Evolutionary conservation across 2,329 filamentous ascomycete genomes (phyloP).

Genomic region (Apiospora marii): DNA sequence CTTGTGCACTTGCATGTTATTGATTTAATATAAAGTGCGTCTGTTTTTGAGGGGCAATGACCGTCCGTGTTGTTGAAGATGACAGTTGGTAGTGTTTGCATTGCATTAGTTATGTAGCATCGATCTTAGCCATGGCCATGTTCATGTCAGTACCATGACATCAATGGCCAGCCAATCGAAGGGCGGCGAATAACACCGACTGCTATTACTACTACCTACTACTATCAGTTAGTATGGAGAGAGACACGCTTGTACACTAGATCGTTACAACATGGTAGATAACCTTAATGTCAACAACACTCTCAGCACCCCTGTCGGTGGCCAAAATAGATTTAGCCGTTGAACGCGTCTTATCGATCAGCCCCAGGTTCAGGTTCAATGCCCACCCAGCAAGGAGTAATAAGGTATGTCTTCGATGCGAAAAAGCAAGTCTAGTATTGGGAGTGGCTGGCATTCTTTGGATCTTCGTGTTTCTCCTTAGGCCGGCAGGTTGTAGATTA

Average conservation of each 20-base stretch:
- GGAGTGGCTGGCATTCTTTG: not conserved
- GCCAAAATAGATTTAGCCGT: constrained; percentile 13
- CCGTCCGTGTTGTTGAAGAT: not conserved
- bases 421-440: not conserved
- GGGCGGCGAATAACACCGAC: not conserved
- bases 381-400: not conserved
- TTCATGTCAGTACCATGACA: not conserved
- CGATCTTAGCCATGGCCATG: not conserved
- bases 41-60: not conserved
- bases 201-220: not conserved
- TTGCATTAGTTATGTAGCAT: constrained; percentile 10
- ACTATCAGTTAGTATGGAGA: not conserved
- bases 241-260: not conserved
- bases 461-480: not conserved
- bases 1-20: not conserved
- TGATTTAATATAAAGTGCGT: not conserved
- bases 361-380: not conserved
- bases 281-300: not conserved
- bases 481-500: not conserved
- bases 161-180: not conserved
- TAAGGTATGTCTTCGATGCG: not conserved
- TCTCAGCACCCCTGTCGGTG: not conserved
- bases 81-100: constrained; percentile 11
- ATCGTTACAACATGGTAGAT: not conserved
- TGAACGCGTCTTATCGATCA: constrained; percentile 12